Evolutionary conservation across 2,329 filamentous ascomycete genomes (phyloP).

Genomic region (Huntiella abstrusa): DNA sequence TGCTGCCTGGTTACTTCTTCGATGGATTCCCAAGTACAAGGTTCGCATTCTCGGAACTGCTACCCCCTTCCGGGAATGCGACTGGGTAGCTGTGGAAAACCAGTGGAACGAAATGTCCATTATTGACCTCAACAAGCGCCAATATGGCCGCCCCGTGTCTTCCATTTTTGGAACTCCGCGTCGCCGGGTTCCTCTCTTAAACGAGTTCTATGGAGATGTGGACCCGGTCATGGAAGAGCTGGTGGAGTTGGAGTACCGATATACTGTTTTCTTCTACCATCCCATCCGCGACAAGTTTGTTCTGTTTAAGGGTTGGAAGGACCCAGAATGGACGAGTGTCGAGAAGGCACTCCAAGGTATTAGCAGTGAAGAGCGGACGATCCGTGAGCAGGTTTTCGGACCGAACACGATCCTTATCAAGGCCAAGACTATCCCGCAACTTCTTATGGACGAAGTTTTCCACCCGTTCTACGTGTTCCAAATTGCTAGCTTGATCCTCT

Average conservation of each 20-base stretch:
- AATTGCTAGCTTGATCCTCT: slow-evolving; percentile 79
- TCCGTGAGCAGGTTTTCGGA: slow-evolving; percentile 73
- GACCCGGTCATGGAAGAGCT: slow-evolving; percentile 62
- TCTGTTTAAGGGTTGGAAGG: slow-evolving; percentile 79
- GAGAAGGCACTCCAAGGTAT: slow-evolving; percentile 58
- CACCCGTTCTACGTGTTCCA: slow-evolving; percentile 86
- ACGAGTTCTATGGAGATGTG: slow-evolving; percentile 41
- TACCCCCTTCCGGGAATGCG: slow-evolving; percentile 51
- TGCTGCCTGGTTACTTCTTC: slow-evolving; percentile 63
- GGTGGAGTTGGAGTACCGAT: slow-evolving; percentile 73
- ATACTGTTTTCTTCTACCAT: slow-evolving; percentile 84
- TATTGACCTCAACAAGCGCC: slow-evolving; percentile 41
- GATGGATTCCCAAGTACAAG: slow-evolving; percentile 81
- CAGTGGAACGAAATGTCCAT: slow-evolving; percentile 87
- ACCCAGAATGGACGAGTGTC: slow-evolving; percentile 70
- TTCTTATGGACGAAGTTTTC: slow-evolving; percentile 69
- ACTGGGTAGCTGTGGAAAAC: slow-evolving; percentile 93
- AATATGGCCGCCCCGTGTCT: slow-evolving; percentile 36
- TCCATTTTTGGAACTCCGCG: slow-evolving; percentile 49
- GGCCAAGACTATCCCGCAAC: slow-evolving; percentile 64
- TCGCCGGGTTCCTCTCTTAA: slow-evolving; percentile 17
- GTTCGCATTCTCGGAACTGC: slow-evolving; percentile 54
- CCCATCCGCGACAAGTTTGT: slow-evolving; percentile 77
- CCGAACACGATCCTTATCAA: slow-evolving; percentile 83
- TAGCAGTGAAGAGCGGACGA: slow-evolving; percentile 71